Evolutionary conservation across 768 basidiomycete species (phyloP).

Genomic region (Mycena albidolilacea): DNA sequence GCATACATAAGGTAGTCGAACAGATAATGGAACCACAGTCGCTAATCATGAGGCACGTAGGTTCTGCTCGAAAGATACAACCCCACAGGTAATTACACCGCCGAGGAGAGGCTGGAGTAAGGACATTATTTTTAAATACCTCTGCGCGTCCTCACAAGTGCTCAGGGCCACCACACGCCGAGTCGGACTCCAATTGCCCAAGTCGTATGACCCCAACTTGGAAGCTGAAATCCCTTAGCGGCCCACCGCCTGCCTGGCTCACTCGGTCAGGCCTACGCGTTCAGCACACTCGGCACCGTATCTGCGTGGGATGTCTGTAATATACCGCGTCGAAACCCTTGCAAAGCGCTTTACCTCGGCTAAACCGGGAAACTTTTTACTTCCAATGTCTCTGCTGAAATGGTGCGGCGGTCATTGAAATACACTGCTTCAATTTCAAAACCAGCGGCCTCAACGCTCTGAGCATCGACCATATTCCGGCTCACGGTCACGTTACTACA

Average conservation of each 20-base stretch:
- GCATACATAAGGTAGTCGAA: constrained; percentile 78
- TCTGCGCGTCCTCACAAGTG: constrained; percentile 6
- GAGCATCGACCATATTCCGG: no score
- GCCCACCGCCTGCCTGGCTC: background rate
- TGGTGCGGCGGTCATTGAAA: background rate
- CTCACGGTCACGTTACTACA: constrained; percentile 30
- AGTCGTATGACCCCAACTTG: constrained; percentile 50
- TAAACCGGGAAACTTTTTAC: background rate
- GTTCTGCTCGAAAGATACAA: constrained; percentile 89
- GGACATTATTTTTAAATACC: background rate
- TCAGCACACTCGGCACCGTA: background rate
- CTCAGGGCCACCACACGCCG: constrained; percentile 80
- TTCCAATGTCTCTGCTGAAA: background rate
- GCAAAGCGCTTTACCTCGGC: background rate
- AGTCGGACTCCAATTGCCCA: constrained; percentile 90
- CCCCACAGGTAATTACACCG: constrained; percentile 83
- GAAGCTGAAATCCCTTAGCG: constrained; percentile 13
- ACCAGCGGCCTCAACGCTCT: no score
- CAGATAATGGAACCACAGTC: background rate
- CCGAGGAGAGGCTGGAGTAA: constrained; percentile 79
- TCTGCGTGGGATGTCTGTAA: background rate
- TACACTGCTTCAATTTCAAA: background rate
- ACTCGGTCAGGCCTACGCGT: background rate
- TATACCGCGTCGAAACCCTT: background rate
- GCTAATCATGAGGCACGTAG: constrained; percentile 54